A percentile compares a stretch with the other conserved stretches of the same genome.
Evolutionary conservation across 805 yeast genomes (phyloP).

Genomic region (Phaffomyces antillensis): DNA sequence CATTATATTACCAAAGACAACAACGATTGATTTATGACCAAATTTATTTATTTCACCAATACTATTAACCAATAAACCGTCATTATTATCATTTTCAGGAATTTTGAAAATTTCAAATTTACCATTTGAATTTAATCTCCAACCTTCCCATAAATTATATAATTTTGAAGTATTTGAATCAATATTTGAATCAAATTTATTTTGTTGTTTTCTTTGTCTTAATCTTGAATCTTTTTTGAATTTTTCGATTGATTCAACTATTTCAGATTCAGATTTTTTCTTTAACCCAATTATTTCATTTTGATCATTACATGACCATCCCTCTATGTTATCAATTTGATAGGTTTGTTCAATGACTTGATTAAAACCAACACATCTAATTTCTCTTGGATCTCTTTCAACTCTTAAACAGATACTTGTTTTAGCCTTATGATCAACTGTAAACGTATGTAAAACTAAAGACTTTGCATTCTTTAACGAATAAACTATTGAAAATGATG

Average conservation of each 20-base stretch:
- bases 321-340: conserved; percentile 60
- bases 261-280: conserved; percentile 32
- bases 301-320: conserved; percentile 75
- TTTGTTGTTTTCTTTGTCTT: conserved; percentile 12
- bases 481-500: conserved; percentile 66
- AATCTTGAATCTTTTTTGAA: conserved; percentile 10
- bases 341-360: conserved; percentile 63
- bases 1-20: conserved; percentile 67
- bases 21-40: conserved; percentile 73
- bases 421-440: conserved; percentile 66
- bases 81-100: conserved; percentile 34
- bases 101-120: conserved; percentile 52
- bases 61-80: conserved; percentile 43
- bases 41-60: conserved; percentile 60
- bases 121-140: conserved; percentile 68
- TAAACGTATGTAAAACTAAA: conserved; percentile 65
- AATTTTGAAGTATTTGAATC: conserved; percentile 25
- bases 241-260: conserved; percentile 12
- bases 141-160: conserved; percentile 68
- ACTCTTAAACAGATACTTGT: conserved; percentile 79
- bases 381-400: conserved; percentile 89
- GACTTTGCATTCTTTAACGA: conserved; percentile 50
- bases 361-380: conserved; percentile 81
- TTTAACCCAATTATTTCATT: conserved; percentile 69
- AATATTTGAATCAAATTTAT: neutral